Evolutionary conservation across 2,329 filamentous ascomycete genomes (phyloP).

Genomic region (Monilinia laxa): DNA sequence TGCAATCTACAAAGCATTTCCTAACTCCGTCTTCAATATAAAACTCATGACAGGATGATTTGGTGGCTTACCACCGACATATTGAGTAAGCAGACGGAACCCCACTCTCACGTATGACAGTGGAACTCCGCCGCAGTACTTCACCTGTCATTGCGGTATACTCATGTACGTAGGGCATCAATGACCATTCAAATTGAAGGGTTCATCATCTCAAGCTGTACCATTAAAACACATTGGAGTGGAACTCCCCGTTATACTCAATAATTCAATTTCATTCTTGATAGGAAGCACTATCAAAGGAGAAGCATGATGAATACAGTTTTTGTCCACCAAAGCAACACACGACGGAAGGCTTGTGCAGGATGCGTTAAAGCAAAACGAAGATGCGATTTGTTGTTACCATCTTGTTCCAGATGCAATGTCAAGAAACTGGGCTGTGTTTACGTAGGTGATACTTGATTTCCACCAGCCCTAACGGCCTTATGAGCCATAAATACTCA

Average conservation of each 20-base stretch:
- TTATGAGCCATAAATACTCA: neutral
- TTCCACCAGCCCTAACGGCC: neutral
- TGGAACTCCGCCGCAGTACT: neutral
- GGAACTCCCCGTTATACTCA: neutral
- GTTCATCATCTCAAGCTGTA: neutral
- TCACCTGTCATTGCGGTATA: neutral
- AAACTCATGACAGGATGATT: too few relatives aligned
- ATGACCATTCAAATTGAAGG: neutral
- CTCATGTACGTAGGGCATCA: too few relatives aligned
- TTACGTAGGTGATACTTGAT: constrained; percentile 28
- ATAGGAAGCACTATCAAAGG: neutral
- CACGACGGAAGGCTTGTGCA: constrained; percentile 30
- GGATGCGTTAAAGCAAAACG: constrained; percentile 34
- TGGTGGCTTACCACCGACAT: too few relatives aligned
- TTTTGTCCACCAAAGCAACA: constrained; percentile 19
- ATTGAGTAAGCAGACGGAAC: neutral
- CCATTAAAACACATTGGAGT: neutral
- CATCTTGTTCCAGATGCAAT: constrained; percentile 30
- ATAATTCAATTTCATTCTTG: neutral
- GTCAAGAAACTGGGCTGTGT: constrained; percentile 26
- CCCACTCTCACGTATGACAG: neutral
- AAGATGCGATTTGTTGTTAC: constrained; percentile 34
- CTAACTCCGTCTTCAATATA: neutral
- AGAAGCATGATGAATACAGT: neutral
- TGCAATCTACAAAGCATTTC: too few relatives aligned